A percentile compares a stretch with the other conserved stretches of the same genome.
Conservation (phyloP, 805 yeast species). For the Barnettozyma populi region DNA sequence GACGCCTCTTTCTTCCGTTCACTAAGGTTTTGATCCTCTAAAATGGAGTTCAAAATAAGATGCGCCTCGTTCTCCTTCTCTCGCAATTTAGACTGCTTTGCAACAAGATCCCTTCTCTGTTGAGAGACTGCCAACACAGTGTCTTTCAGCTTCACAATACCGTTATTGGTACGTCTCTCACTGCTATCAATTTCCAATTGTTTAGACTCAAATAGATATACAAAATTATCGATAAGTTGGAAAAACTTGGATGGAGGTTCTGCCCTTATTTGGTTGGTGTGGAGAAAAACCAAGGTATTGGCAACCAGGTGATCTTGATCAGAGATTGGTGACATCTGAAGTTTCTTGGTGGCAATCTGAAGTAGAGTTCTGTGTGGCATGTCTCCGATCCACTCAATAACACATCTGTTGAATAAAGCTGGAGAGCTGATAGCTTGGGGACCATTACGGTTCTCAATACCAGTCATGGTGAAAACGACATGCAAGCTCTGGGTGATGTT, state of each 20-base stretch:
- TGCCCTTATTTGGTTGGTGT: constrained; percentile 23
- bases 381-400: constrained; percentile 81
- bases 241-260: constrained; percentile 53
- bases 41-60: constrained; percentile 65
- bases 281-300: constrained; percentile 42
- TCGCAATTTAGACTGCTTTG: constrained; percentile 44
- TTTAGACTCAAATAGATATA: constrained; percentile 35
- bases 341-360: constrained; percentile 42
- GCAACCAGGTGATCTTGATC: constrained; percentile 42
- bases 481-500: constrained; percentile 71
- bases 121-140: constrained; percentile 68
- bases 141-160: constrained; percentile 70
- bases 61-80: constrained; percentile 65
- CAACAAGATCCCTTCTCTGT: constrained; percentile 47
- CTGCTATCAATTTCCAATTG: constrained; percentile 50
- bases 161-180: constrained; percentile 68
- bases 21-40: constrained; percentile 84
- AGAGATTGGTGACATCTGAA: constrained; percentile 49
- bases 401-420: constrained; percentile 86
- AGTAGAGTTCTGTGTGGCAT: constrained; percentile 54
- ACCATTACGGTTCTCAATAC: constrained; percentile 32
- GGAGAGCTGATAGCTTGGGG: constrained; percentile 68
- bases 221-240: constrained; percentile 42
- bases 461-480: constrained; percentile 71
- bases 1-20: constrained; percentile 88